Evolutionary conservation across 164 flowering plant genomes (phyloP), one percentile per base, ranked within the genome.

Genomic region (Vitis amurensis): DNA sequence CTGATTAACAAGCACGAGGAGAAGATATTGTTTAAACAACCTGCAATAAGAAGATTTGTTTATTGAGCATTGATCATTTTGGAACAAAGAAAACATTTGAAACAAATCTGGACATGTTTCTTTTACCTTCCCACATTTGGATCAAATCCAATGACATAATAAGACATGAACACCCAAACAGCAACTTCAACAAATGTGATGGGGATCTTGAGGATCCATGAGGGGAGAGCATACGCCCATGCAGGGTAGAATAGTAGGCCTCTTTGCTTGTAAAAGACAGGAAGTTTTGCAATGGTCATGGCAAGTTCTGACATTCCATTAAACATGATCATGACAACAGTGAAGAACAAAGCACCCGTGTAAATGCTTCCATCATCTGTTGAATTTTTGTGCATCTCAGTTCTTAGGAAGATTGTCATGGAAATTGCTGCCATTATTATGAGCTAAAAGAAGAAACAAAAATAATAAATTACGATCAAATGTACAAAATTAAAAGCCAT

Each of bases 211-310:
- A 82, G 73, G 37, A 91, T 75, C 85, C 84, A 89, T 52, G 81
- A 71, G 13, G 96, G 86, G 17, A 91, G 76, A 7, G 89, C 73
- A 67, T 76, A 87, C 13, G 85, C 82, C 94, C 94, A 89, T 48
- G 89, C 67, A 37, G 88, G 88, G 68, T 53, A 80, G 66, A 85
- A 83, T 1, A 76, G 69, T 10, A 85, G 73, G 63, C 79, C 79
- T 17, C 86, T 77, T 60, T 85, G 88, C 81, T 85, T 85, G 76
- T 75, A 83, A 57, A 83, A 85, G 19, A 83, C 80, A 1, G 88
- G 88, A 78, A 85, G 84, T 64, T 74, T 80, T 0, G 66, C 53
- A 48, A 85, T 73, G 7, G 82, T 79, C 80, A 85, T 62, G 1
- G 88, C 71, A 50, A 85, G 66, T 73, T 85, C 88, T 1, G 85